Evolutionary conservation across 176 grass and related monocot genomes (phyloP).

Genomic region (Lolium multiflorum): DNA sequence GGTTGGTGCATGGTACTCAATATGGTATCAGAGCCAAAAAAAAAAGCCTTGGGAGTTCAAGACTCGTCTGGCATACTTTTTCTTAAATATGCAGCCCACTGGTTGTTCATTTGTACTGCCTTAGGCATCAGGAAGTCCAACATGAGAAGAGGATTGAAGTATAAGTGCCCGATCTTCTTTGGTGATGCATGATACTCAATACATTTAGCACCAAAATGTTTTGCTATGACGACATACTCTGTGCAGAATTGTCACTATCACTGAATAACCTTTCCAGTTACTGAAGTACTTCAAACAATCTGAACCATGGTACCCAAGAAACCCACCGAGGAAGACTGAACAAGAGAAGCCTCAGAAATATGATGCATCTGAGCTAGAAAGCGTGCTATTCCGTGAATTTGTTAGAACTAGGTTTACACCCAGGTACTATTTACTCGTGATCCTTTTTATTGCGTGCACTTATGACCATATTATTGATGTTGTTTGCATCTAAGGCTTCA

Average conservation of each 20-base stretch:
- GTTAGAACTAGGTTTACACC: slow-evolving; percentile 61
- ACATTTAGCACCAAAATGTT: slow-evolving; percentile 10
- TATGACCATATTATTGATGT: neutral
- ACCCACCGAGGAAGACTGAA: slow-evolving; percentile 5
- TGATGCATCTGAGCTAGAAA: slow-evolving; percentile 21
- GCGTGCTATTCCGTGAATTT: slow-evolving; percentile 47
- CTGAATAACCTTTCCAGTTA: slow-evolving; percentile 52
- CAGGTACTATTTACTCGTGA: slow-evolving; percentile 47
- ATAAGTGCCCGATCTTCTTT: neutral
- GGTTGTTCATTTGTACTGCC: neutral
- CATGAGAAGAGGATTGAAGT: neutral
- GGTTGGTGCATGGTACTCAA: neutral
- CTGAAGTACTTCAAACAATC: slow-evolving; percentile 48
- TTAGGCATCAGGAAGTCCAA: slow-evolving; percentile 13
- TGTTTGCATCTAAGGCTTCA: neutral
- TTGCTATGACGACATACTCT: neutral
- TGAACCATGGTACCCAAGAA: slow-evolving; percentile 51
- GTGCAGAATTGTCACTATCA: neutral
- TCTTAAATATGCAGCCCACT: neutral
- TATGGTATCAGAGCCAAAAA: slow-evolving; percentile 10
- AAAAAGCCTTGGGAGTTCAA: neutral
- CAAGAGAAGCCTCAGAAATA: slow-evolving; percentile 22
- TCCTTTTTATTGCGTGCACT: neutral
- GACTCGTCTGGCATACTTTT: neutral
- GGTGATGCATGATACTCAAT: slow-evolving; percentile 15